Conservation (phyloP, 108 stramenopile species). For the Cyclotella cryptica region DNA sequence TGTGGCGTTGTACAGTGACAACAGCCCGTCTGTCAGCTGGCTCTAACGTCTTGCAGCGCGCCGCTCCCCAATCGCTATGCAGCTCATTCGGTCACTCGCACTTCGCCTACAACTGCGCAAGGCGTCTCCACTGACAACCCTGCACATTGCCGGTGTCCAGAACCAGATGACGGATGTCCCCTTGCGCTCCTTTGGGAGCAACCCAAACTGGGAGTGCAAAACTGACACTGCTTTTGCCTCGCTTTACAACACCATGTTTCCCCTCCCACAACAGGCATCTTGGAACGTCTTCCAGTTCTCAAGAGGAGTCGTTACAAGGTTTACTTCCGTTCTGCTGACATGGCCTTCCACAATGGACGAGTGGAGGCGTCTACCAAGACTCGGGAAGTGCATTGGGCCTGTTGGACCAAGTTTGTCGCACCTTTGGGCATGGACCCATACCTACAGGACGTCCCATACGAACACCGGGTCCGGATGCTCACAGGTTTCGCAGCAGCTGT, state of each 20-base stretch:
- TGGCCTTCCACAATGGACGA: background rate
- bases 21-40: background rate
- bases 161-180: slow-evolving; percentile 8
- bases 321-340: background rate
- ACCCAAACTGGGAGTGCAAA: background rate
- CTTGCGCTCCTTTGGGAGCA: background rate
- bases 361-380: slow-evolving; percentile 8
- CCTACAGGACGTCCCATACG: background rate
- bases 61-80: background rate
- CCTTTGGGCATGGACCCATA: slow-evolving; percentile 12
- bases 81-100: background rate
- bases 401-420: background rate
- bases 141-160: background rate
- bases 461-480: background rate
- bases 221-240: background rate
- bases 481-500: background rate
- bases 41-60: background rate
- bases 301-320: background rate
- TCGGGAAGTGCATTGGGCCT: slow-evolving; percentile 2
- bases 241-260: background rate
- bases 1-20: slow-evolving; percentile 8
- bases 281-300: slow-evolving; percentile 14
- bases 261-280: background rate
- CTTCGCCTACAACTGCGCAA: background rate
- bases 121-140: slow-evolving; percentile 6